Base-by-base conservation (phyloP, 805 yeast genomes). In the Starmera caribaea region DNA sequence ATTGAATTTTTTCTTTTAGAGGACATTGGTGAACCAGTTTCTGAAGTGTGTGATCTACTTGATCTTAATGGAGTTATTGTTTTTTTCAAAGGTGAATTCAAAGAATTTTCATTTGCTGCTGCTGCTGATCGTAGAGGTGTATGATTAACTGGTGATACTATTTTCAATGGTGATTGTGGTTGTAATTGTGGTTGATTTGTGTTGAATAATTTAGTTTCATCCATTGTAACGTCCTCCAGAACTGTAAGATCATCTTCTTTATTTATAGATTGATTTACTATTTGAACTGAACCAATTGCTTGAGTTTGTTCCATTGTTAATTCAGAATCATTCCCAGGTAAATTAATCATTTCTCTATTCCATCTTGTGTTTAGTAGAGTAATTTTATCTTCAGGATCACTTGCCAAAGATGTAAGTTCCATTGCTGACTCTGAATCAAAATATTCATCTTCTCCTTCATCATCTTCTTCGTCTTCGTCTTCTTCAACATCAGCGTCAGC, bases 1-100 rank as follows among this genome's bases (percentile, higher is more conserved):
- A 27, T 32, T 2, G 17, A 16, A 9, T 21, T 30, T 28, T 44
- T 48, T 21, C 57, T 42, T 36, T 51, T 55, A 6, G 51, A 45
- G 0, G 58, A 53, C 34, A 45, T 46, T 12, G 59, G 59, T 1
- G 59, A 55, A 2, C 59, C 59, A 2, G 54, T 49, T 34, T 53
- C 58, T 3, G 59, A 49, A 8, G 59, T 55, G 27, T 53, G 59
- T 4, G 57, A 53, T 39, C 52, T 48, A 16, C 35, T 41, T 3
- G 55, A 37, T 38, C 45, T 50, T 46, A 52, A 39, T 4, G 58
- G 58, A 3, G 58, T 53, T 1, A 40, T 34, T 5, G 17, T 15
- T 16, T 8, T 32, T 9, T 21, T 5, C 8, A 21, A 21, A 12
- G 37, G 14, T 35, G 7, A 21, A 21, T 28, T 12, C 6, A 15